Evolutionary conservation across 805 yeast genomes (phyloP).

Genomic region (Ogataea angusta): DNA sequence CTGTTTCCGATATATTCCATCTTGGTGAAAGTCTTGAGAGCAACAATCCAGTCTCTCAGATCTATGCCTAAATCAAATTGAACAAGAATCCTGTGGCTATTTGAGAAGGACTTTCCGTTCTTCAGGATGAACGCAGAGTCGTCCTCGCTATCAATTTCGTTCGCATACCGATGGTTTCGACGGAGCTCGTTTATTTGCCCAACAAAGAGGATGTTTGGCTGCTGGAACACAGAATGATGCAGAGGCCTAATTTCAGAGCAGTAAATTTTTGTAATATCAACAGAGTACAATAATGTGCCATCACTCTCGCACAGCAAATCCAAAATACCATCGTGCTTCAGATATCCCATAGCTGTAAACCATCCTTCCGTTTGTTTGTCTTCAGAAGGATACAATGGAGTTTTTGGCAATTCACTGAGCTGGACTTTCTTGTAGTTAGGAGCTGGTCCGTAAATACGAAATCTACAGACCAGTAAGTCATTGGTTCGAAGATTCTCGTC

Average conservation of each 20-base stretch:
- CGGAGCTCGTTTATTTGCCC: conserved; percentile 58
- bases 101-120: conserved; percentile 11
- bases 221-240: conserved; percentile 60
- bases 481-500: conserved; percentile 23
- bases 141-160: conserved; percentile 16
- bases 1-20: conserved; percentile 43
- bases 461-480: conserved; percentile 55
- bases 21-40: conserved; percentile 59
- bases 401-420: conserved; percentile 20
- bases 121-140: conserved; percentile 8
- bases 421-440: conserved; percentile 41
- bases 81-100: conserved; percentile 41
- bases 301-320: conserved; percentile 61
- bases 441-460: conserved; percentile 63
- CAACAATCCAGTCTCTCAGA: conserved; percentile 74
- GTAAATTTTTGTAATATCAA: conserved; percentile 50
- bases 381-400: conserved; percentile 22
- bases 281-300: conserved; percentile 56
- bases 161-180: conserved; percentile 36
- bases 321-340: conserved; percentile 60
- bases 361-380: conserved; percentile 49
- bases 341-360: conserved; percentile 70
- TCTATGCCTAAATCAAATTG: conserved; percentile 67
- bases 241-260: conserved; percentile 61
- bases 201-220: conserved; percentile 54